Evolutionary conservation across 305 asterid genomes (phyloP), one percentile per base, ranked within the genome.

Genomic region (Euphrasia arctica): DNA sequence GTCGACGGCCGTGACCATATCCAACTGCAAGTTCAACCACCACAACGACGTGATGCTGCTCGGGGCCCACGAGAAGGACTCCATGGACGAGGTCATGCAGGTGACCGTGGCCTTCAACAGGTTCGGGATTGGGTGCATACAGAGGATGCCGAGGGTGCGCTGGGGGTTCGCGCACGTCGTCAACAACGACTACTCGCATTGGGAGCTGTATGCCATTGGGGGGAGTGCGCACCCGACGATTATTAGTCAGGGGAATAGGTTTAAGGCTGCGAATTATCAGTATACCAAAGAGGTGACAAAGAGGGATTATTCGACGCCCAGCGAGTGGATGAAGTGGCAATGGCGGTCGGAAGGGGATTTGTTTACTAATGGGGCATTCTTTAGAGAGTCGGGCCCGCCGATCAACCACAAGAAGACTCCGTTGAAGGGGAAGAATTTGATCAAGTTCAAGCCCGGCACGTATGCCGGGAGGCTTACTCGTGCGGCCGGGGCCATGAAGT

Each of bases 271-370:
- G 0, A 62, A 80, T 45, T 68, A 72, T 65, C 65, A 55, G 36
- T 80, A 69, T 77, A 75, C 80, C 0, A 80, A 80, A 58, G 77
- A 80, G 83, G 85, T 75, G 65, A 91, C 98, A 0, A 85, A 88
- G 82, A 82, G 96, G 61, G 93, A 89, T 48, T 75, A 81, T 7
- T 87, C 95, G 1, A 14, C 74, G 0, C 64, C 74, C 66, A 70
- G 68, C 29, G 83, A 80, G 63, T 89, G 96, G 98, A 79, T 14
- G 75, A 72, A 77, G 0, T 91, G 98, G 96, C 96, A 89, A 70
- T 89, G 98, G 96, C 72, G 90, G 27, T 91, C 96, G 2, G 95
- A 91, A 68, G 98, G 95, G 0, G 98, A 91, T 63, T 9, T 72
- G 72, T 87, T 91, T 72, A 31, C 67, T 52, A 91, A 89, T 6